A percentile compares a stretch with the other conserved stretches of the same genome.
phyloP scores from a whole-genome alignment of 768 basidiomycete genomes.

The Lactifluus rugatus region DNA sequence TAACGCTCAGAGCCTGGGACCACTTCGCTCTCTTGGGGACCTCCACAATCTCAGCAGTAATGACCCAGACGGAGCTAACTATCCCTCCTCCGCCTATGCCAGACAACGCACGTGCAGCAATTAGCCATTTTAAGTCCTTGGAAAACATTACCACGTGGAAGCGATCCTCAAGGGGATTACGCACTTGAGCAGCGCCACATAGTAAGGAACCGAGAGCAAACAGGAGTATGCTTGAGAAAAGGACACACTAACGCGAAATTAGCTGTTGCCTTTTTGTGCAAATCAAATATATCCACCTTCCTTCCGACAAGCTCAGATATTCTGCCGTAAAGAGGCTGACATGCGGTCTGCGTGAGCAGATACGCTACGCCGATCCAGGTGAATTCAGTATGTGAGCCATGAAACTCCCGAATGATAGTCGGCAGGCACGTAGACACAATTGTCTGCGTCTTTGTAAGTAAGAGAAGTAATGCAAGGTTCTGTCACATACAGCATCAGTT shows the following conservation, averaged over 20 bases:
- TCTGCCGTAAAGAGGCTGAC: conserved; percentile 74
- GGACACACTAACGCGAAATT: conserved; percentile 39
- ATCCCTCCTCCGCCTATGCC: conserved; percentile 86
- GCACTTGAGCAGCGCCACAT: conserved; percentile 66
- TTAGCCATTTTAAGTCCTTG: conserved; percentile 53
- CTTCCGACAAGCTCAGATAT: conserved; percentile 73
- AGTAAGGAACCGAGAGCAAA: conserved; percentile 74
- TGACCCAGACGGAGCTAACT: conserved; percentile 77
- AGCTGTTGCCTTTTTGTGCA: conserved; percentile 1
- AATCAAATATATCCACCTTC: conserved; percentile 40
- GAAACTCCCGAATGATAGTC: conserved; percentile 62
- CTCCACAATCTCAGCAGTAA: conserved; percentile 77
- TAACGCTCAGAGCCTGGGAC: conserved; percentile 77
- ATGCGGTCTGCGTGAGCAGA: conserved; percentile 78
- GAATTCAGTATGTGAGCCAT: conserved; percentile 62
- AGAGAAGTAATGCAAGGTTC: conserved; percentile 5
- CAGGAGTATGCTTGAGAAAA: conserved; percentile 63
- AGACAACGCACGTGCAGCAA: conserved; percentile 52
- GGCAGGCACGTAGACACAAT: conserved; percentile 81
- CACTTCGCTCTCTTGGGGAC: conserved; percentile 62
- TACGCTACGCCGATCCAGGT: conserved; percentile 83
- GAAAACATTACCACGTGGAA: conserved; percentile 13
- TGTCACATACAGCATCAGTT: conserved; percentile 61
- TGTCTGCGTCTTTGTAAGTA: conserved; percentile 29
- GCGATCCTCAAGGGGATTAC: conserved; percentile 11